Evolutionary conservation across 768 basidiomycete species (phyloP).

Genomic region (Leccinum sublutescens): DNA sequence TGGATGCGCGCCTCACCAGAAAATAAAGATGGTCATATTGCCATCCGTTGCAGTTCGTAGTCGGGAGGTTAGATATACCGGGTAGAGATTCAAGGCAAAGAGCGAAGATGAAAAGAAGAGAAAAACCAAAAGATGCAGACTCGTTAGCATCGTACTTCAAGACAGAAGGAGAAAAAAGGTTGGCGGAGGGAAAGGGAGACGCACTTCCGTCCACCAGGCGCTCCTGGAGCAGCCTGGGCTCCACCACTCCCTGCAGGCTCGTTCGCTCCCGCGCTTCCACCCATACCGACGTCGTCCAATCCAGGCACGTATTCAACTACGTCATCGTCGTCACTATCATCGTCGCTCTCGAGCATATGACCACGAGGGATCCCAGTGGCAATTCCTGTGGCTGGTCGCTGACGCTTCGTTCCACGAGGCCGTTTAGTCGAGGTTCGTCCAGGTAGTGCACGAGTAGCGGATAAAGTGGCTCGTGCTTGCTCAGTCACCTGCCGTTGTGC

Average conservation of each 20-base stretch:
- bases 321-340: conserved; percentile 33
- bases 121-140: not conserved
- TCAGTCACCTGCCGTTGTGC: not conserved
- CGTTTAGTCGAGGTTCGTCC: conserved; percentile 19
- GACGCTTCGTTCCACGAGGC: conserved; percentile 24
- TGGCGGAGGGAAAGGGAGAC: conserved; percentile 10
- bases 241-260: conserved; percentile 7
- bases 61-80: not conserved
- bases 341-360: conserved; percentile 23
- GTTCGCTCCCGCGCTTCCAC: not conserved
- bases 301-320: conserved; percentile 23
- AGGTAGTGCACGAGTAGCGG: not conserved
- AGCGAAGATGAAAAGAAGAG: not conserved
- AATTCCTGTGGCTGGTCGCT: conserved; percentile 3
- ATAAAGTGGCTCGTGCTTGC: not conserved
- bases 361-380: not conserved
- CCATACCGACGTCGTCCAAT: not conserved
- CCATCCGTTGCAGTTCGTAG: conserved; percentile 2
- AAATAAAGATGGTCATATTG: not conserved
- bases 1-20: not conserved
- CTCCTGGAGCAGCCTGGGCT: conserved; percentile 6
- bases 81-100: not conserved
- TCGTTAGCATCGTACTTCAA: conserved; percentile 13
- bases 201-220: conserved; percentile 28
- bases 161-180: not conserved